Conservation (phyloP, 1,284 basidiomycete species). For the Mycena citricolor region DNA sequence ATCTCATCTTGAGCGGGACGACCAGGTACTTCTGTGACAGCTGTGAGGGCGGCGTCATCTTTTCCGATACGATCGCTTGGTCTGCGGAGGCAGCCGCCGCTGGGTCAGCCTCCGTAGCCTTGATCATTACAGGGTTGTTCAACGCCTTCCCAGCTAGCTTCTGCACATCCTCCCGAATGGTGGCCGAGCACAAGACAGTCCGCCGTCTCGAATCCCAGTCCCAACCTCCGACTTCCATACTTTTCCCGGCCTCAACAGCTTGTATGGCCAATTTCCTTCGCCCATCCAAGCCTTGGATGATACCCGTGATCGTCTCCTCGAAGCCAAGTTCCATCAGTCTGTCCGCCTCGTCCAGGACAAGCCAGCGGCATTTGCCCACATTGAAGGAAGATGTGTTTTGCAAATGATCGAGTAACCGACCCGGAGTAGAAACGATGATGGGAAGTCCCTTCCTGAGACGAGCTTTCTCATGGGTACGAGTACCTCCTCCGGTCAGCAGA, state of each 20-base stretch:
- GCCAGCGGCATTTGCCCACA: constrained; percentile 91
- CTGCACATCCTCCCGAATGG: constrained; percentile 93
- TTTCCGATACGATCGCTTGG: constrained; percentile 39
- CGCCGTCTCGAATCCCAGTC: constrained; percentile 78
- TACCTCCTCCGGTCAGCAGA: constrained; percentile 80
- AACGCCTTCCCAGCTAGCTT: constrained; percentile 86
- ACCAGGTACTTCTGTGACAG: constrained; percentile 92
- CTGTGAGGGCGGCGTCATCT: constrained; percentile 93
- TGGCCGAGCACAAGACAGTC: constrained; percentile 95
- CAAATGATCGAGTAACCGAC: constrained; percentile 90
- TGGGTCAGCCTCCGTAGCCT: constrained; percentile 51
- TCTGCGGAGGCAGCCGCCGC: constrained; percentile 19
- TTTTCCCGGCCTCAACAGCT: constrained; percentile 70
- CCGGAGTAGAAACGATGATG: constrained; percentile 94
- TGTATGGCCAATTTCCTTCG: constrained; percentile 71
- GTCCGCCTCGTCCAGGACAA: constrained; percentile 97
- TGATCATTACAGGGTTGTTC: constrained; percentile 70
- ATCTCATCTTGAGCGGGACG: constrained; percentile 89
- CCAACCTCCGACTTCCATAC: constrained; percentile 78
- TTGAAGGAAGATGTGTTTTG: constrained; percentile 93
- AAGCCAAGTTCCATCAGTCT: constrained; percentile 97
- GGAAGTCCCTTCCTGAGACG: constrained; percentile 70
- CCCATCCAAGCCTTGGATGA: constrained; percentile 84
- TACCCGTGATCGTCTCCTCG: constrained; percentile 86
- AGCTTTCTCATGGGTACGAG: constrained; percentile 69